A percentile compares a stretch with the other conserved stretches of the same genome.
phyloP scores from a whole-genome alignment of 2,329 filamentous ascomycete species.

The Fusarium abutilonis region DNA sequence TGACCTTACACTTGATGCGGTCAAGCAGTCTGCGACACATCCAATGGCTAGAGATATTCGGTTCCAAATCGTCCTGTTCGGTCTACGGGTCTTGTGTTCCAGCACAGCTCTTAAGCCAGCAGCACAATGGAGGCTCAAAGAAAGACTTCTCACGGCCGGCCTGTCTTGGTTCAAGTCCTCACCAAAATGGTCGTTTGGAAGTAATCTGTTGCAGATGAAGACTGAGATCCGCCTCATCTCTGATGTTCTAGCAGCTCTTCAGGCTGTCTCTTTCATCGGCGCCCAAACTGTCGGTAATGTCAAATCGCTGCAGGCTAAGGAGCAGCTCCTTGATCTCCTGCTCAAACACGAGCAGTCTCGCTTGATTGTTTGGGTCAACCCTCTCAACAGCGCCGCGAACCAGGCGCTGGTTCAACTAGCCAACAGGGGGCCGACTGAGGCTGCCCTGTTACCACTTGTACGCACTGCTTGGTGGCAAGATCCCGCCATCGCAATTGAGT shows the following conservation, averaged over 20 bases:
- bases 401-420: conserved; percentile 54
- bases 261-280: conserved; percentile 70
- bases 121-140: conserved; percentile 84
- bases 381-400: conserved; percentile 68
- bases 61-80: conserved; percentile 87
- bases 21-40: conserved; percentile 77
- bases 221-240: conserved; percentile 85
- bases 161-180: conserved; percentile 87
- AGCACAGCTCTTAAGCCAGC: conserved; percentile 71
- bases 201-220: conserved; percentile 91
- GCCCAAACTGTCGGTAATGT: conserved; percentile 61
- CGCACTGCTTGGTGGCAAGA: conserved; percentile 88
- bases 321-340: conserved; percentile 82
- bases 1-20: conserved; percentile 77
- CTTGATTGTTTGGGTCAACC: conserved; percentile 89
- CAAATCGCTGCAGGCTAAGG: conserved; percentile 78
- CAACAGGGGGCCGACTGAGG: conserved; percentile 53
- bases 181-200: conserved; percentile 93
- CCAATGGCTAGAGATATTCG: conserved; percentile 92
- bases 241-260: conserved; percentile 76
- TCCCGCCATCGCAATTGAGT: conserved; percentile 86
- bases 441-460: conserved; percentile 70
- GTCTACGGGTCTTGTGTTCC: conserved; percentile 78
- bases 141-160: conserved; percentile 85
- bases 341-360: conserved; percentile 86